phyloP scores from a whole-genome alignment of 2,329 filamentous ascomycete genomes.

The Fusarium redolens region DNA sequence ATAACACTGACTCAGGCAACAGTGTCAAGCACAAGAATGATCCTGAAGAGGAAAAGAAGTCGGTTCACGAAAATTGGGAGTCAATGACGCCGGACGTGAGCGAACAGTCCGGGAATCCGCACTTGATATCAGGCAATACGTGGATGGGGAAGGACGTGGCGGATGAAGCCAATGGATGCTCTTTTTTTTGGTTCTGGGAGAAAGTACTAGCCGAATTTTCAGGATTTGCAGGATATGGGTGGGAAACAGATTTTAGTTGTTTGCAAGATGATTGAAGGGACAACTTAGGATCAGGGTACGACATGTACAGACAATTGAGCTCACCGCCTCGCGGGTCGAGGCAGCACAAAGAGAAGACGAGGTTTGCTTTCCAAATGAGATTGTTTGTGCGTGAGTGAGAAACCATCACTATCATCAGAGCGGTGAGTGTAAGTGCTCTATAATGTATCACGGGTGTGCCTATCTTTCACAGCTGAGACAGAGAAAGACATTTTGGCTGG shows the following conservation, averaged over 20 bases:
- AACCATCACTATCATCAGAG: not conserved
- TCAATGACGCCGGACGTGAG: conserved; percentile 52
- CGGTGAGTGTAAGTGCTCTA: conserved; percentile 35
- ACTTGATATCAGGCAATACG: conserved; percentile 53
- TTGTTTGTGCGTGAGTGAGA: not conserved
- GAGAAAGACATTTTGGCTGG: not conserved
- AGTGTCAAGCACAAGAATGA: conserved; percentile 11
- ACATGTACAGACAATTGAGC: conserved; percentile 36
- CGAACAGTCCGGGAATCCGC: conserved; percentile 50
- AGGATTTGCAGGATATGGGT: conserved; percentile 36
- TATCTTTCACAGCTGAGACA: conserved; percentile 13
- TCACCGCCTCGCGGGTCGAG: conserved; percentile 36
- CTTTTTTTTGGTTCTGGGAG: conserved; percentile 22
- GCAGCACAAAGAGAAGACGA: conserved; percentile 30
- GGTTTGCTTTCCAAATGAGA: not conserved
- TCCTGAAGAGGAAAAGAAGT: conserved; percentile 41
- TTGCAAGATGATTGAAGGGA: conserved; percentile 29
- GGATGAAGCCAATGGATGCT: conserved; percentile 8
- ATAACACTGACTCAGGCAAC: conserved; percentile 17
- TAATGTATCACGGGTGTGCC: conserved; percentile 23
- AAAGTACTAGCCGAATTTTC: conserved; percentile 23
- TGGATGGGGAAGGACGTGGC: conserved; percentile 49
- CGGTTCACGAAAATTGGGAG: conserved; percentile 52
- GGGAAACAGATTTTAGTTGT: conserved; percentile 30
- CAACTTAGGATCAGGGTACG: conserved; percentile 25